Evolutionary conservation across 164 flowering plant genomes (phyloP).

Genomic region (Santalum album): DNA sequence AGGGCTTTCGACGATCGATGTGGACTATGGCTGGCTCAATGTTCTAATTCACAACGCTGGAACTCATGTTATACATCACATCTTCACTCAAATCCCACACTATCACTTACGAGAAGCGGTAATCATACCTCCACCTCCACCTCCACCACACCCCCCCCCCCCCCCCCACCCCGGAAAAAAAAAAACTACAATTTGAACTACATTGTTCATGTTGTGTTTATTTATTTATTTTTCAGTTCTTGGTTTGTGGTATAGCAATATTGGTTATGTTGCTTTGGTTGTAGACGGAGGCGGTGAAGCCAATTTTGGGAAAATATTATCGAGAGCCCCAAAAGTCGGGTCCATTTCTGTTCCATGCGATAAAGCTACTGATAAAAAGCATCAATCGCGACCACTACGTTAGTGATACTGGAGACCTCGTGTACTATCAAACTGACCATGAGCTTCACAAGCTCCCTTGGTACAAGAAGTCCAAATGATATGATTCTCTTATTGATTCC

Average conservation of each 20-base stretch:
- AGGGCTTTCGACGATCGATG: not conserved
- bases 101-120: not conserved
- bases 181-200: too few species aligned
- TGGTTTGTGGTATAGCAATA: too few species aligned
- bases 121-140: not conserved
- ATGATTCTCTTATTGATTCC: too few species aligned
- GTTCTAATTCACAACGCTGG: not conserved
- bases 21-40: not conserved
- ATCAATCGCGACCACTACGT: not conserved
- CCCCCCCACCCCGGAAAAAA: too few species aligned
- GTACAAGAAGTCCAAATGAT: too few species aligned
- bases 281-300: not conserved
- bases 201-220: too few species aligned
- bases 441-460: not conserved
- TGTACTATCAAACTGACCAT: not conserved
- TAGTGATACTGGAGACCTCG: not conserved
- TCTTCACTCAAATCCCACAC: not conserved
- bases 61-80: not conserved
- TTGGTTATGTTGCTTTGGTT: too few species aligned
- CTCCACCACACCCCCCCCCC: too few species aligned
- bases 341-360: not conserved
- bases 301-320: not conserved
- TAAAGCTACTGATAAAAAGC: not conserved
- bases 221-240: too few species aligned
- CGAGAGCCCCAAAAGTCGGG: not conserved